A percentile compares a stretch with the other conserved stretches of the same genome.
phyloP scores from a whole-genome alignment of 1,284 basidiomycete species.

The Irpex rosettiformis region DNA sequence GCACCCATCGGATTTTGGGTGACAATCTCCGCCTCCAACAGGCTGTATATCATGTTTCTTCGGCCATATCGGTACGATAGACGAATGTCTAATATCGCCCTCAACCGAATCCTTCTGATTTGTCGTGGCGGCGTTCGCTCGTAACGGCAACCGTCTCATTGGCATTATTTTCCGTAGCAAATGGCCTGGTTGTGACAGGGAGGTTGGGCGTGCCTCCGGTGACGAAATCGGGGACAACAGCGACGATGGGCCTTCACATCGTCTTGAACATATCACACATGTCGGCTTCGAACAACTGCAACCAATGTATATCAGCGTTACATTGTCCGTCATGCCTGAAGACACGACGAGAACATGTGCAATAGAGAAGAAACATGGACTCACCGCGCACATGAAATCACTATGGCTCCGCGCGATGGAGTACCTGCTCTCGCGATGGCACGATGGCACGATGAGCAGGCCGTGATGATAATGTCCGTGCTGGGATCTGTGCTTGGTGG shows the following conservation, averaged over 20 bases:
- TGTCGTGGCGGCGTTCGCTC: not conserved
- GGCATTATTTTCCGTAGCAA: not conserved
- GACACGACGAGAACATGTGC: not conserved
- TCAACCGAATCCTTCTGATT: not conserved
- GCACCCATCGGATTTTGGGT: not conserved
- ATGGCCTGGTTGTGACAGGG: not conserved
- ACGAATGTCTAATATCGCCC: not conserved
- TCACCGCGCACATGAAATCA: not conserved
- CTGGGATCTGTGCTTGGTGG: not conserved
- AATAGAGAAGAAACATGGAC: not conserved
- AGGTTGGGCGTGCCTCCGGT: not conserved
- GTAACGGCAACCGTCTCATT: not conserved
- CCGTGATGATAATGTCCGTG: not conserved
- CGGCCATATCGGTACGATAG: not conserved
- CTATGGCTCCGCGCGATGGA: not conserved
- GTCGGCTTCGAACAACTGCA: conserved; percentile 8
- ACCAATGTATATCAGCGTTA: not conserved
- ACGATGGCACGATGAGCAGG: conserved; percentile 1
- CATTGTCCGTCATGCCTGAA: conserved; percentile 11
- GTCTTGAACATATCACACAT: conserved; percentile 11
- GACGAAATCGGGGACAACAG: not conserved
- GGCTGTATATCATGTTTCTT: not conserved
- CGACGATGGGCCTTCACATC: conserved; percentile 5
- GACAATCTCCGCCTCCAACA: not conserved
- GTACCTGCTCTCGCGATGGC: not conserved